A percentile compares a stretch with the other conserved stretches of the same genome.
Evolutionary conservation across 2,329 filamentous ascomycete species (phyloP).

Genomic region (Aspergillus fumigatiaffinis): DNA sequence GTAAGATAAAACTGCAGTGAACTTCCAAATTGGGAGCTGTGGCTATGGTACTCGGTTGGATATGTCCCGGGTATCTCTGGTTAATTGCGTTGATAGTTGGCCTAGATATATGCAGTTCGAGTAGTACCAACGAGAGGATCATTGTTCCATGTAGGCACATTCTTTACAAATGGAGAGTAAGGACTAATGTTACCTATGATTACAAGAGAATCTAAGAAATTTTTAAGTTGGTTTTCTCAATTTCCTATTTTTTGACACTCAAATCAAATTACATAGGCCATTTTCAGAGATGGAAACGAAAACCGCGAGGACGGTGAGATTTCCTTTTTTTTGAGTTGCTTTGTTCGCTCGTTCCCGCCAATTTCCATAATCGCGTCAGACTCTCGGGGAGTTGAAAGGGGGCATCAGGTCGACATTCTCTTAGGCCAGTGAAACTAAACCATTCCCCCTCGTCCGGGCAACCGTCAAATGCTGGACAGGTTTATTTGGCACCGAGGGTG

Average conservation of each 20-base stretch:
- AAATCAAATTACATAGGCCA: slow-evolving; percentile 30
- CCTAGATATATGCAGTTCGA: too few relatives aligned
- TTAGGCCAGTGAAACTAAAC: too few relatives aligned
- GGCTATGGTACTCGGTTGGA: slow-evolving; percentile 11
- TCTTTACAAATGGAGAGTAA: too few relatives aligned
- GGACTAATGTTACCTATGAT: too few relatives aligned
- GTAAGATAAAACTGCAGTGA: slow-evolving; percentile 8
- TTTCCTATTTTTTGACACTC: slow-evolving; percentile 27
- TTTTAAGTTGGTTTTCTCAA: slow-evolving; percentile 15
- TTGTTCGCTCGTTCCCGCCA: background rate
- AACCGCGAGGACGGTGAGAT: background rate
- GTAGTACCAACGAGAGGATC: too few relatives aligned
- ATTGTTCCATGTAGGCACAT: too few relatives aligned
- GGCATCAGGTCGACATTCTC: too few relatives aligned
- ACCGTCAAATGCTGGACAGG: background rate
- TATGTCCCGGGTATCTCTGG: slow-evolving; percentile 9
- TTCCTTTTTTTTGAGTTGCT: slow-evolving; percentile 2
- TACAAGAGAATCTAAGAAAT: background rate
- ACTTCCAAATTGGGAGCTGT: background rate
- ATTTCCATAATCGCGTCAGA: background rate
- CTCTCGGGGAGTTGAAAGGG: background rate
- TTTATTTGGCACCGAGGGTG: slow-evolving; percentile 40
- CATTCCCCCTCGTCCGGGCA: background rate
- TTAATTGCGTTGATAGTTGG: slow-evolving; percentile 5
- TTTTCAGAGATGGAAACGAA: slow-evolving; percentile 1